Base-by-base conservation (phyloP, 2,329 filamentous ascomycete genomes). In the Talaromyces sp. region DNA sequence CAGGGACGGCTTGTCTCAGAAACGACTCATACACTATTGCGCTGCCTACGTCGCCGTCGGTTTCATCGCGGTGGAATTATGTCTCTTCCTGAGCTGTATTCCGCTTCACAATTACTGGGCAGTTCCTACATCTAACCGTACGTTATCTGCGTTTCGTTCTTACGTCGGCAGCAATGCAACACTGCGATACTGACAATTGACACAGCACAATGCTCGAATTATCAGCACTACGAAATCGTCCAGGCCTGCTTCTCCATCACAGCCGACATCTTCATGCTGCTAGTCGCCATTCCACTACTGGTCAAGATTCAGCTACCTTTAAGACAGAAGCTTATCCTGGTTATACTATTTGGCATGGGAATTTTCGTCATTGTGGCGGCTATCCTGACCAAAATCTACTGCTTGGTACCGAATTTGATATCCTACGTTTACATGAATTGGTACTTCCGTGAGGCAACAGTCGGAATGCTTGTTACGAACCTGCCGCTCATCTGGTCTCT, bases 31-130 rank as follows among this genome's bases (percentile, higher is more conserved):
- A 61, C 73, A 75, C 37, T 76, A 72, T 48, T 69, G 74, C 21
- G 67, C 73, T 9, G 66, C 72, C 35, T 84, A 83, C 63, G 78
- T 82, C 42, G 76, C 63, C 1, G 35, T 80, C 4, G 74, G 77
- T 23, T 84, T 83, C 63, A 70, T 83, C 61, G 73, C 76, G 12
- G 81, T 80, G 66, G 81, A 83, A 66, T 67, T 84, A 21, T 71
- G 81, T 0, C 79, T 83, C 50, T 80, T 83, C 62, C 75, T 78
- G n/a, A 81, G 82, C 9, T 83, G 81, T 62, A 76, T 80, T 25
- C 82, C 82, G 11, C 74, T 84, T 58, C 68, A 71, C 5, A 71
- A 81, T 57, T 83, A 84, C 65, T 84, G 80, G 79, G 81, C 81
- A 4, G 76, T 83, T 6, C 81, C 81, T n/a, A 72, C 73, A 3